A percentile compares a stretch with the other conserved stretches of the same genome.
phyloP scores from a whole-genome alignment of 2,329 filamentous ascomycete species.

The Stagonosporopsis tanaceti region DNA sequence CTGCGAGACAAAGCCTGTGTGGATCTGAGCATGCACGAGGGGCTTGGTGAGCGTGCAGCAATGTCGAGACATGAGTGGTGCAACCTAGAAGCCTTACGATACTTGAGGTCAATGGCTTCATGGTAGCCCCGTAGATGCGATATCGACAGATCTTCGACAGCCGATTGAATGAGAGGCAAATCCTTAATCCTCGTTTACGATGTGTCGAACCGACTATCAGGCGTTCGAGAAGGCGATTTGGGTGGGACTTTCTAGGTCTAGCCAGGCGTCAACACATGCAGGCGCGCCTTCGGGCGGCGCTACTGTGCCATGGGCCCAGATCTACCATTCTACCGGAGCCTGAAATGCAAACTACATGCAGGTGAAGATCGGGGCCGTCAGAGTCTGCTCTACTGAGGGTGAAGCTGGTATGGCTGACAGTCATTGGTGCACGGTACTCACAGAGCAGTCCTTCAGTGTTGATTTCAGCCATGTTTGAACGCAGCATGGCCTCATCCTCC shows the following conservation, averaged over 20 bases:
- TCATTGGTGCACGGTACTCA: background rate
- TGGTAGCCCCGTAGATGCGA: background rate
- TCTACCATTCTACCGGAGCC: constrained; percentile 2
- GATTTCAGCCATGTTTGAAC: background rate
- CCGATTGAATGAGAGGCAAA: constrained; percentile 10
- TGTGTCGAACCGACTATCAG: background rate
- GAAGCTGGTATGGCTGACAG: background rate
- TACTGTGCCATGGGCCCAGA: background rate
- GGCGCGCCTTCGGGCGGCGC: background rate
- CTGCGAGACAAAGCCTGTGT: background rate
- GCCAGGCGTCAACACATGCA: constrained; percentile 10
- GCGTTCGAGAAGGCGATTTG: constrained; percentile 4
- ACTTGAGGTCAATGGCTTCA: background rate
- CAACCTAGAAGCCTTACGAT: background rate
- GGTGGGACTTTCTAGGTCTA: constrained; percentile 8
- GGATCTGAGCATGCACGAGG: background rate
- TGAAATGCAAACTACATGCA: background rate
- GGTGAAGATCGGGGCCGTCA: background rate
- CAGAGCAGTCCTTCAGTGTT: background rate
- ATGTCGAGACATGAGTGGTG: constrained; percentile 1
- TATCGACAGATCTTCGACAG: background rate
- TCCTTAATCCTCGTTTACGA: background rate
- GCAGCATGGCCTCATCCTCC: background rate
- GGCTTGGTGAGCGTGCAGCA: background rate
- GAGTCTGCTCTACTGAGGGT: background rate